Evolutionary conservation across 2,329 filamentous ascomycete species (phyloP), one percentile per base, ranked within the genome.

Genomic region (Trichocomaceae sp.): DNA sequence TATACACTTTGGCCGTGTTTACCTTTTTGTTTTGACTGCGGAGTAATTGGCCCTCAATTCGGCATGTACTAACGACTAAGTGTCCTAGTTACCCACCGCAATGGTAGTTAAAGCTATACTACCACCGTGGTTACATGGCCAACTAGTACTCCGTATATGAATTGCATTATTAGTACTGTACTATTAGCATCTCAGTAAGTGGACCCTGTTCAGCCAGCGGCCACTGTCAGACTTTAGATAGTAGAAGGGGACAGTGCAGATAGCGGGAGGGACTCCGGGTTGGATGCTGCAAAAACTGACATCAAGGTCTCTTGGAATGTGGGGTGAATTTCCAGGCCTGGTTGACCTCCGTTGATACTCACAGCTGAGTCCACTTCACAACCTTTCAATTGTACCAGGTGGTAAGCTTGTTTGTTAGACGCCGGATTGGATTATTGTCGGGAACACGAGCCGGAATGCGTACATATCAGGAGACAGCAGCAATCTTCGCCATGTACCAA

Each of bases 231-330:
- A 22, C 20, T n/a, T n/a, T n/a, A n/a, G 23, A 44, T 10, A 42
- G 37, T 33, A 33, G 41, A 52, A 35, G 33, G 47, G 41, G 33
- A 39, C 19, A 46, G 31, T 44, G 13, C n/a, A 48, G 45, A 49
- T 20, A 45, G 42, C 42, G 13, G 17, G 50, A 22, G 42, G 33
- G 41, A 52, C 12, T 42, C 54, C 23, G 23, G 23, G 23, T 48
- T 51, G 44, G 19, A 31, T 47, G 12, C 15, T 47, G 33, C 23
- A 31, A 48, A 51, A 35, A 17, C 33, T 46, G 20, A 39, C 41
- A 26, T 10, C 22, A 10, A 45, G n/a, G 15, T 46, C 26, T 31
- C 5, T 17, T 49, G 45, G 50, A 56, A 56, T 56, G 54, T 56
- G 50, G 37, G 8, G 44, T 35, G 42, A 35, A 23, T 23, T 29